Percentiles rank a stretch among this genome's conserved stretches.
Conservation (phyloP, 2,329 filamentous ascomycete genomes). For the Cordyceps sp. region DNA sequence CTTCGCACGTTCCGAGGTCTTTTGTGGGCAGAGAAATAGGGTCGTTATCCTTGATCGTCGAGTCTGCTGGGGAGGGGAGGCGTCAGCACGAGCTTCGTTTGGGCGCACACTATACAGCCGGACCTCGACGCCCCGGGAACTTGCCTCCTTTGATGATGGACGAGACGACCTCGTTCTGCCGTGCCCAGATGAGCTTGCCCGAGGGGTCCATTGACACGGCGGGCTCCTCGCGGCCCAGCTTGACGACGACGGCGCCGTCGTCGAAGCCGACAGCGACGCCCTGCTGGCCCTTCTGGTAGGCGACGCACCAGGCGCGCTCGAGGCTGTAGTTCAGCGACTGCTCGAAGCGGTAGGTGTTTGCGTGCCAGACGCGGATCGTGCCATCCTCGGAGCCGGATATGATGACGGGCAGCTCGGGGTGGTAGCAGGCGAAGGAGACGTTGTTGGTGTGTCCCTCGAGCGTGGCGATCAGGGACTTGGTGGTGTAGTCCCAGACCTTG, state of each 20-base stretch:
- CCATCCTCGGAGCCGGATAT: constrained; percentile 97
- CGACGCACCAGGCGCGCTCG: constrained; percentile 94
- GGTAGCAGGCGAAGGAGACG: constrained; percentile 94
- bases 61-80: too few relatives aligned
- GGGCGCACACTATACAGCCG: too few relatives aligned
- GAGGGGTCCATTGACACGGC: constrained; percentile 94
- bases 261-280: constrained; percentile 93
- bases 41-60: constrained; percentile 71
- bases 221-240: constrained; percentile 92
- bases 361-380: constrained; percentile 96
- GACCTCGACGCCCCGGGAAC: too few relatives aligned
- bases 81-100: too few relatives aligned
- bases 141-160: constrained; percentile 76
- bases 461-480: constrained; percentile 90
- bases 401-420: constrained; percentile 91
- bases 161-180: constrained; percentile 87
- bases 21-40: constrained; percentile 79
- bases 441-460: constrained; percentile 96
- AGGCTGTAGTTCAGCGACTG: constrained; percentile 92
- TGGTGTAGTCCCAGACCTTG: constrained; percentile 98
- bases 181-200: constrained; percentile 91
- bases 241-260: constrained; percentile 92
- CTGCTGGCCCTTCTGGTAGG: constrained; percentile 87
- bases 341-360: constrained; percentile 90
- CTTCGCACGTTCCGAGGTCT: constrained; percentile 88